Percentiles rank a stretch among this genome's conserved stretches.
Conservation (phyloP, 148 eudicot genomes). For the Rhododendron kiyosumense region DNA sequence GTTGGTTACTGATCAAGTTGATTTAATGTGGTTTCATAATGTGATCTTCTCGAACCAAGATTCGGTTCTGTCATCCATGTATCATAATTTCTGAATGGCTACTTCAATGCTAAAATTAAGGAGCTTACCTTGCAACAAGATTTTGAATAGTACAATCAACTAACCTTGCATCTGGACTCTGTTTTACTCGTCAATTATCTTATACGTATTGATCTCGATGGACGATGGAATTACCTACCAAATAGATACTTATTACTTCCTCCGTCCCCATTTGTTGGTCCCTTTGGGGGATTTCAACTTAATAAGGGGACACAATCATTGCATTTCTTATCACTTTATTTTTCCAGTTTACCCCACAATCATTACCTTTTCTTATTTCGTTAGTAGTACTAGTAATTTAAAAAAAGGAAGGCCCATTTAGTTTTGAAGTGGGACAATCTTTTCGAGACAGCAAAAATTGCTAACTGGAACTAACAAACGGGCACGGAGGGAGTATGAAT, state of each 20-base stretch:
- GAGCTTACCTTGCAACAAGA: not conserved
- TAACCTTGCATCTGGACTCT: not conserved
- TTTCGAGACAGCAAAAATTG: too few relatives aligned
- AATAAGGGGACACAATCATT: not conserved
- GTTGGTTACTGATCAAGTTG: slow-evolving; percentile 17
- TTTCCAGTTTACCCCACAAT: too few relatives aligned
- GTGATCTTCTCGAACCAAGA: not conserved
- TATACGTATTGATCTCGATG: not conserved
- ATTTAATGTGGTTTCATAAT: not conserved
- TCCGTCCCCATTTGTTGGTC: not conserved
- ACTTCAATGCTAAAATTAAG: not conserved
- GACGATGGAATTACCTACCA: not conserved
- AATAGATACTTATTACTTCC: not conserved
- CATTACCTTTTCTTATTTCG: too few relatives aligned
- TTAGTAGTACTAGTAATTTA: too few relatives aligned
- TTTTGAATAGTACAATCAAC: not conserved
- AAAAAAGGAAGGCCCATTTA: too few relatives aligned
- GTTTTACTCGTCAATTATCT: not conserved
- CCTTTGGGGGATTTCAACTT: not conserved
- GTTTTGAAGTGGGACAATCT: too few relatives aligned
- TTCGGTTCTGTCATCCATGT: not conserved
- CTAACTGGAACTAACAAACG: too few relatives aligned
- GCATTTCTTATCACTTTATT: not conserved
- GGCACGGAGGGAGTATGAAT: not conserved
- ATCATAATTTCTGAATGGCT: not conserved